A percentile compares a stretch with the other conserved stretches of the same genome.
Conservation (phyloP, 192 early-diverging fungal genomes). For the Phlyctochytrium bullatum region DNA sequence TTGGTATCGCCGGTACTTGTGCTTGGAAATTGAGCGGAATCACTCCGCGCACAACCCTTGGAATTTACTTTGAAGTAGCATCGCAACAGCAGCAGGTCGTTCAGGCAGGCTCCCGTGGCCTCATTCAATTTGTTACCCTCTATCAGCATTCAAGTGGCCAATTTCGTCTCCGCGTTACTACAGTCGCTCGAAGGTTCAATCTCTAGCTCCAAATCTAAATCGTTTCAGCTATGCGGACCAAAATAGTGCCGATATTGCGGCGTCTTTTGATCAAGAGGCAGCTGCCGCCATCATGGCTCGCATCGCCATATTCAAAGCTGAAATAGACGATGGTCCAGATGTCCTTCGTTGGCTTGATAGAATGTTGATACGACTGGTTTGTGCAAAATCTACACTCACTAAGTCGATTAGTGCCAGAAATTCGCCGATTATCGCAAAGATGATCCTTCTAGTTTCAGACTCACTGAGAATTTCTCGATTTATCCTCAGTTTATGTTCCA, state of each 20-base stretch:
- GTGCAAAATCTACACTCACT: conserved; percentile 1
- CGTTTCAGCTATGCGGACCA: conserved; percentile 65
- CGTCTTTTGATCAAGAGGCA: conserved; percentile 97
- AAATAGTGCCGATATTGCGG: conserved; percentile 77
- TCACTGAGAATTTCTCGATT: conserved; percentile 91
- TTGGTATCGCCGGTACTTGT: conserved; percentile 93
- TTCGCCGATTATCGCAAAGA: conserved; percentile 97
- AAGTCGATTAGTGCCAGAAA: conserved; percentile 73
- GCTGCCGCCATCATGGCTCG: conserved; percentile 96
- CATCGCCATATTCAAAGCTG: conserved; percentile 95
- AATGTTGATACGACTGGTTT: conserved; percentile 91
- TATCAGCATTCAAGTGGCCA: conserved; percentile 94
- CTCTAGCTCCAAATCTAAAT: neutral
- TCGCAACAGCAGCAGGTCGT: conserved; percentile 78
- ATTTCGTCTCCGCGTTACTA: conserved; percentile 90
- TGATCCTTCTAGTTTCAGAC: conserved; percentile 86
- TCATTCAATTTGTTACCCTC: conserved; percentile 93
- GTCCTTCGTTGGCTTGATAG: conserved; percentile 97
- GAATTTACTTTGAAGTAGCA: conserved; percentile 96
- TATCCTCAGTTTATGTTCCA: conserved; percentile 99
- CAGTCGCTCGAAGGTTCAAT: conserved; percentile 81
- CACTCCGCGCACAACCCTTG: conserved; percentile 80
- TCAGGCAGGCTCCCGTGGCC: conserved; percentile 76
- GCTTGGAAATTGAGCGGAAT: conserved; percentile 94
- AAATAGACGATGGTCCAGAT: conserved; percentile 95